phyloP scores from a whole-genome alignment of 768 basidiomycete genomes.

The Phylloporus sp. region DNA sequence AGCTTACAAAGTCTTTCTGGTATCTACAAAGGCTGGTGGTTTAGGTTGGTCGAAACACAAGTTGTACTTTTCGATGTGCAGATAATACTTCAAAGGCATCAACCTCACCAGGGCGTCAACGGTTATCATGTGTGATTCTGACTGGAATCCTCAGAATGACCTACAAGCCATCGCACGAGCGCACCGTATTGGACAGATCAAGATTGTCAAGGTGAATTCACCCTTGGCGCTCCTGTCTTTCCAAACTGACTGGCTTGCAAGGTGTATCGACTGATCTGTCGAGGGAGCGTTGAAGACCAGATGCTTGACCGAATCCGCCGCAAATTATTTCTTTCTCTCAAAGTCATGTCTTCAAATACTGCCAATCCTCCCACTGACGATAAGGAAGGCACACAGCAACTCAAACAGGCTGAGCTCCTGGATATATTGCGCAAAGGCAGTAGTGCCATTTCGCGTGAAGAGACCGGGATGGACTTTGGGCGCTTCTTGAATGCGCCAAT shows the following conservation, averaged over 20 bases:
- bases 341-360: slow-evolving; percentile 51
- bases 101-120: slow-evolving; percentile 80
- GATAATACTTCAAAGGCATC: slow-evolving; percentile 48
- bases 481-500: slow-evolving; percentile 45
- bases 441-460: slow-evolving; percentile 44
- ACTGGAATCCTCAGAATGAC: slow-evolving; percentile 75
- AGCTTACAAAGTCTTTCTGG: slow-evolving; percentile 66
- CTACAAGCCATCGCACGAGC: slow-evolving; percentile 84
- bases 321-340: slow-evolving; percentile 64
- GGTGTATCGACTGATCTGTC: slow-evolving; percentile 69
- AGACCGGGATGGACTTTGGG: slow-evolving; percentile 38
- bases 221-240: background rate
- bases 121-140: slow-evolving; percentile 75
- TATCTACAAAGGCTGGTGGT: slow-evolving; percentile 71
- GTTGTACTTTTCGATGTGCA: background rate
- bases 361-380: slow-evolving; percentile 15
- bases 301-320: slow-evolving; percentile 69
- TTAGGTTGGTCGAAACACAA: slow-evolving; percentile 40
- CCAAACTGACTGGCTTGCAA: slow-evolving; percentile 16
- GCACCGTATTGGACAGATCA: slow-evolving; percentile 77
- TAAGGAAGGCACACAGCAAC: slow-evolving; percentile 26
- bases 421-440: slow-evolving; percentile 56
- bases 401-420: slow-evolving; percentile 47
- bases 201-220: slow-evolving; percentile 52
- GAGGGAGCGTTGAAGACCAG: slow-evolving; percentile 71